Base-by-base conservation (phyloP, 805 yeast genomes). In the Saturnispora kantuleensis region DNA sequence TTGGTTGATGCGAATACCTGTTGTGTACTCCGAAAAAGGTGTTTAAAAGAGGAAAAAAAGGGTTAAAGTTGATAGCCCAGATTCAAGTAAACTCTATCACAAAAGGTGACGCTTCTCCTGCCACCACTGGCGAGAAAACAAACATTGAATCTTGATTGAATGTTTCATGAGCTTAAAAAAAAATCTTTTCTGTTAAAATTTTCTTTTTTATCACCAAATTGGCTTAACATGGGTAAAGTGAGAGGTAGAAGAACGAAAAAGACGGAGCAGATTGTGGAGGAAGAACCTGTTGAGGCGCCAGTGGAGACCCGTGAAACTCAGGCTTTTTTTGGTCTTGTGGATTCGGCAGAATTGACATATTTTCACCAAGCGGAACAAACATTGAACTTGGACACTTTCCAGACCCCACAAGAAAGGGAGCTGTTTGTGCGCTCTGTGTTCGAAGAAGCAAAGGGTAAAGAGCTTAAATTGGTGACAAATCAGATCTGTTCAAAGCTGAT, bases 311-410 rank as follows among this genome's bases (percentile, higher is more conserved):
- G 45, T 12, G 56, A 55, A 46, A 50, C 52, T 17, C 58, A 60
- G 12, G 64, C 83, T 15, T 90, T 89, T 58, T 93, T 81, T 61
- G 98, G 98, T 17, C 70, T 90, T 32, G 81, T 90, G 10, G 95
- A 87, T 59, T 63, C 88, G 4, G 73, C 76, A 28, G 97, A 90
- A 62, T 65, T 86, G 35, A 96, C 88, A 50, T 90, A 93, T 63
- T 93, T 90, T 70, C 87, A 86, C 56, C 87, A 82, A 56, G 95
- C 97, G 0, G 97, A 90, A 62, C 76, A 88, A 4, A 84, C 93
- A 0, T 68, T 90, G 36, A 81, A 88, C 38, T 73, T 87, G 35
- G 79, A 88, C 63, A 82, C 93, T 0, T 86, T 90, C 57, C 84
- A 76, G 15, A 65, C 70, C 13, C 70, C 74, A 4, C 95, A 85